Base-by-base conservation (phyloP, 345 rosid species). In the Acer negundo region DNA sequence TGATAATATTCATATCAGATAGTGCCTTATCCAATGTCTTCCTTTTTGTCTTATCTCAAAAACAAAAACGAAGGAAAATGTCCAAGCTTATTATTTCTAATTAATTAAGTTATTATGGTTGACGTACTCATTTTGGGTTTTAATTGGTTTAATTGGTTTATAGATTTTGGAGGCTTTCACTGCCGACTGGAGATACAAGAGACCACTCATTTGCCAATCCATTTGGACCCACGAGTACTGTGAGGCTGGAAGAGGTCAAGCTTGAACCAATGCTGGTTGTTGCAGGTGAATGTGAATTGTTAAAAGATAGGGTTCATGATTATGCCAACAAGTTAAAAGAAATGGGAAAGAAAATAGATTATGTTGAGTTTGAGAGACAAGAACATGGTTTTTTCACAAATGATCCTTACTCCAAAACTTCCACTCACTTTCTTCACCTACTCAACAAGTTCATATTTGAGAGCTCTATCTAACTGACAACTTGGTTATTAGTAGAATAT, bases 81-180 rank as follows among this genome's bases (percentile, higher is more conserved):
- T 46, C 26, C 31, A 71, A n/a, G 55, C 19, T 12, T 7, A 42
- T 35, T 5, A 35, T 35, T 35, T 35, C 38, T 35, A 35, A 35
- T 35, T 35, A 35, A 35, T 35, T 35, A 35, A 35, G 38, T 35
- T 35, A 35, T 49, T 49, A 58, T n/a, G 62, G 23, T 8, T 9
- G 10, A 49, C n/a, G n/a, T n/a, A n/a, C 23, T 5, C 10, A 8
- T 19, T 58, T 46, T 10, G 46, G 49, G 13, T 31, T 11, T 31
- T 31, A 31, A 31, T 31, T 75, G 12, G n/a, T 31, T 2, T 51
- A 11, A 10, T 64, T 20, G 69, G n/a, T n/a, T 35, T 78, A 35
- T 35, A 94, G 98, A 73, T 93, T 94, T 82, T 94, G 98, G 98
- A 93, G 97, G 86, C 78, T 94, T 26, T 86, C 95, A 17, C 47